Percentiles rank a stretch among this genome's conserved stretches.
Conservation (phyloP, 768 basidiomycete genomes). For the Cantharellus cinnabarinus region DNA sequence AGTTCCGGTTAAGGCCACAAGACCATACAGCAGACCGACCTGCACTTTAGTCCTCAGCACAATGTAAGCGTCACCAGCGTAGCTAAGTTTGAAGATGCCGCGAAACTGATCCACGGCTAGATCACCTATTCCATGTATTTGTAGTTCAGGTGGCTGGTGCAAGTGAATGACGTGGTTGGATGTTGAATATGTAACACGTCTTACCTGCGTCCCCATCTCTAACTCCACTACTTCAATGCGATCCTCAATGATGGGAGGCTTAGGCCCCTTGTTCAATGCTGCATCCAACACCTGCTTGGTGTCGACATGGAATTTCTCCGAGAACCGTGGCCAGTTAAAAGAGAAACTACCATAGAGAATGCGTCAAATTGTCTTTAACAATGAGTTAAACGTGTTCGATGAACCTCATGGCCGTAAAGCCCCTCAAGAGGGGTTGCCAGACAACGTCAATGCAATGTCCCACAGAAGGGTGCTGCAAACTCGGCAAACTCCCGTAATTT, state of each 20-base stretch:
- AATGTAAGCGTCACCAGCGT: slow-evolving; percentile 79
- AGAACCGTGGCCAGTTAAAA: slow-evolving; percentile 94
- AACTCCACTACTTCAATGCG: slow-evolving; percentile 94
- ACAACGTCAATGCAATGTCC: too few relatives aligned
- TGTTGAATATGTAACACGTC: slow-evolving; percentile 3
- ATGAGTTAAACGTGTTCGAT: too few relatives aligned
- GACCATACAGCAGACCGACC: slow-evolving; percentile 24
- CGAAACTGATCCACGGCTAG: slow-evolving; percentile 88
- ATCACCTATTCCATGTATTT: slow-evolving; percentile 94
- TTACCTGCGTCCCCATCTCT: slow-evolving; percentile 94
- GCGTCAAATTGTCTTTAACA: slow-evolving; percentile 11
- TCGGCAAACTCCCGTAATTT: too few relatives aligned
- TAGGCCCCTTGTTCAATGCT: slow-evolving; percentile 93
- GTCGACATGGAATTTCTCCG: slow-evolving; percentile 88
- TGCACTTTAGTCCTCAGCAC: slow-evolving; percentile 83
- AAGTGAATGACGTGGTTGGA: not conserved
- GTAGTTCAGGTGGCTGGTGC: slow-evolving; percentile 77
- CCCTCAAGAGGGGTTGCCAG: too few relatives aligned
- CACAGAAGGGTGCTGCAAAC: too few relatives aligned
- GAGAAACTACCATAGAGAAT: slow-evolving; percentile 15
- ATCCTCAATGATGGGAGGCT: slow-evolving; percentile 93
- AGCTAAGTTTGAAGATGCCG: slow-evolving; percentile 89
- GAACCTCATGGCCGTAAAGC: too few relatives aligned
- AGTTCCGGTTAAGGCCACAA: not conserved
- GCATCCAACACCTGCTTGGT: slow-evolving; percentile 92